Conservation (phyloP, 495 filamentous ascomycete genomes). For the Evernia prunastri region DNA sequence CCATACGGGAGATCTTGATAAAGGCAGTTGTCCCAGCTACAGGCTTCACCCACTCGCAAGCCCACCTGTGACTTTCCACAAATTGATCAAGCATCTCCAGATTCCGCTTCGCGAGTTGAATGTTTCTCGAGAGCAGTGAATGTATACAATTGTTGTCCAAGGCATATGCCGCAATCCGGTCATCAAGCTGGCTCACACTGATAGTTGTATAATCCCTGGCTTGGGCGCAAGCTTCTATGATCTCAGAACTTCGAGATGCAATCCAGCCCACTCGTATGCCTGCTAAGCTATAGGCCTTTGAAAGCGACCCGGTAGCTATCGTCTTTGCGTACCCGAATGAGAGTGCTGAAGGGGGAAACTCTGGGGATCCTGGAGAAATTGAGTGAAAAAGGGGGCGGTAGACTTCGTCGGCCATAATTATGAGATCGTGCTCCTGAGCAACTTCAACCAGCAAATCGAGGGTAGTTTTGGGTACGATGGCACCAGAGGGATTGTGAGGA, state of each 20-base stretch:
- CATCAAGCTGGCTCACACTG: slow-evolving; percentile 75
- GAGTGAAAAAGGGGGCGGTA: slow-evolving; percentile 86
- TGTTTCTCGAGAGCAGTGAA: slow-evolving; percentile 60
- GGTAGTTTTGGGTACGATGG: slow-evolving; percentile 55
- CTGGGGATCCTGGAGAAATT: slow-evolving; percentile 47
- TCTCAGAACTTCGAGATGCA: slow-evolving; percentile 53
- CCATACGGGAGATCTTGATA: slow-evolving; percentile 58
- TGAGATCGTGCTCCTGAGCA: slow-evolving; percentile 56
- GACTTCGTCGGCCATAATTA: slow-evolving; percentile 73
- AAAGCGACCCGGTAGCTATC: slow-evolving; percentile 73
- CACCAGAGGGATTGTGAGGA: slow-evolving; percentile 83
- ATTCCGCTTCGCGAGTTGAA: slow-evolving; percentile 65
- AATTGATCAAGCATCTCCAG: slow-evolving; percentile 61
- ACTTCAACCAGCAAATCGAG: slow-evolving; percentile 59
- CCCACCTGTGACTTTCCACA: slow-evolving; percentile 54
- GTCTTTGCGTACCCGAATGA: slow-evolving; percentile 64
- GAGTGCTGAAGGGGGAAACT: slow-evolving; percentile 63
- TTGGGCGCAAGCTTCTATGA: slow-evolving; percentile 59
- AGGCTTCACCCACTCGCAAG: slow-evolving; percentile 68
- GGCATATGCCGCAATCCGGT: slow-evolving; percentile 71
- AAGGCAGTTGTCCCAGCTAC: slow-evolving; percentile 80
- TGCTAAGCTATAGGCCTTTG: slow-evolving; percentile 80
- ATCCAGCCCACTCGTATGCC: slow-evolving; percentile 83
- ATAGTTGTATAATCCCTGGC: slow-evolving; percentile 83
- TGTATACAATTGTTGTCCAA: slow-evolving; percentile 58